A percentile compares a stretch with the other conserved stretches of the same genome.
Evolutionary conservation across 2,329 filamentous ascomycete species (phyloP).

Genomic region (Zalaria sp.): DNA sequence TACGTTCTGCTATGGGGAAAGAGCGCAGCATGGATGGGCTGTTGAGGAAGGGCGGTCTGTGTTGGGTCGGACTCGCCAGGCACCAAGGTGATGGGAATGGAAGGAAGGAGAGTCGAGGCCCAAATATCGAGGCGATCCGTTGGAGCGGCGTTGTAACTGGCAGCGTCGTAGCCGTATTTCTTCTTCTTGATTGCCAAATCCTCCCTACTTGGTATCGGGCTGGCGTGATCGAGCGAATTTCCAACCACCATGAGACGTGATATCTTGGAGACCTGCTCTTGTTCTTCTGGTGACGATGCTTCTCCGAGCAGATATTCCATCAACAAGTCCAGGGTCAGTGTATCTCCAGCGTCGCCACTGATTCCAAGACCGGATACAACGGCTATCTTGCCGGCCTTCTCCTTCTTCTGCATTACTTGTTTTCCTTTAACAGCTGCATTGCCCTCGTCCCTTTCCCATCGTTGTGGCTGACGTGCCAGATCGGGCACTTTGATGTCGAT

Average conservation of each 20-base stretch:
- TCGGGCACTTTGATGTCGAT: conserved; percentile 83
- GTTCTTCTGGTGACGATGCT: conserved; percentile 45
- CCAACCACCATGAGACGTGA: conserved; percentile 82
- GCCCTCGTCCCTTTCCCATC: conserved; percentile 57
- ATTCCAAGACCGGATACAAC: conserved; percentile 82
- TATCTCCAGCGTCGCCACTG: conserved; percentile 60
- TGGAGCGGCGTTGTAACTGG: conserved; percentile 73
- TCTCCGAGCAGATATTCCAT: conserved; percentile 83
- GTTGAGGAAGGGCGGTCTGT: conserved; percentile 80
- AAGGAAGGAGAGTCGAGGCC: conserved; percentile 65
- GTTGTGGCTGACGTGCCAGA: conserved; percentile 63
- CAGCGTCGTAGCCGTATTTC: conserved; percentile 90
- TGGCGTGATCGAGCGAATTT: conserved; percentile 55
- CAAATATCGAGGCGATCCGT: conserved; percentile 75
- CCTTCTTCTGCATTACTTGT: conserved; percentile 20
- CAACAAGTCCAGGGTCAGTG: conserved; percentile 61
- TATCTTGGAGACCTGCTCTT: conserved; percentile 51
- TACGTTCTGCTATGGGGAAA: conserved; percentile 66
- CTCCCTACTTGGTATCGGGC: conserved; percentile 31
- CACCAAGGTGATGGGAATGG: conserved; percentile 76
- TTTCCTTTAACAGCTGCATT: conserved; percentile 21
- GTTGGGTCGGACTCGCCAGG: conserved; percentile 77
- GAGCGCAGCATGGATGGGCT: conserved; percentile 84
- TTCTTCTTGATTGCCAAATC: conserved; percentile 39
- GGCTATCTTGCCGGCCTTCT: conserved; percentile 56